Evolutionary conservation across 495 filamentous ascomycete species (phyloP).

Genomic region (Cercophora scortea): DNA sequence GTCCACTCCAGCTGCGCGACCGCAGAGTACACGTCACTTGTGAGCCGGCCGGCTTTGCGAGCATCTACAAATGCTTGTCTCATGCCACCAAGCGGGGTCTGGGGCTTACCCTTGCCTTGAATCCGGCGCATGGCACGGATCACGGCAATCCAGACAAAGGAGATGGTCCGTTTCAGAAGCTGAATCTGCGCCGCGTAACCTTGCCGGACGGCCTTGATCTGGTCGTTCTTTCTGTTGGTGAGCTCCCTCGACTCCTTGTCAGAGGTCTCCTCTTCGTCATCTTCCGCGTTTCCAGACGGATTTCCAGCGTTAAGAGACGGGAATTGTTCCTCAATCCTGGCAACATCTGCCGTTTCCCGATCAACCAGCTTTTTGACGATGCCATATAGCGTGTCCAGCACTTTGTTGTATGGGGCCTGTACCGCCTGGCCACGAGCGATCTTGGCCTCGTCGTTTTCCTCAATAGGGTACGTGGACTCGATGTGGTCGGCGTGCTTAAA

Average conservation of each 20-base stretch:
- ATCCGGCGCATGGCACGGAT: constrained; percentile 91
- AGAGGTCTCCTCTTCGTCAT: constrained; percentile 57
- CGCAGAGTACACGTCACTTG: constrained; percentile 88
- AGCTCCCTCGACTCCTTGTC: constrained; percentile 45
- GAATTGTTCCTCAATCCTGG: constrained; percentile 57
- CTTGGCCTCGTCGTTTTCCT: constrained; percentile 62
- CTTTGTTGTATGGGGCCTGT: constrained; percentile 71
- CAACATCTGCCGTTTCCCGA: constrained; percentile 61
- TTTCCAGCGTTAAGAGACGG: constrained; percentile 21
- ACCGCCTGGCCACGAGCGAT: constrained; percentile 65
- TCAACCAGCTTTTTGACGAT: constrained; percentile 65
- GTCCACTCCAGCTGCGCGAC: constrained; percentile 88
- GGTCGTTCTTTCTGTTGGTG: constrained; percentile 42
- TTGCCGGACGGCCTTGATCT: constrained; percentile 64
- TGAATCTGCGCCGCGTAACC: constrained; percentile 63
- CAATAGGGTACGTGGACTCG: constrained; percentile 60
- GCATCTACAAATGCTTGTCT: constrained; percentile 84
- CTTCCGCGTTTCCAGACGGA: constrained; percentile 26
- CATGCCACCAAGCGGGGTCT: constrained; percentile 63
- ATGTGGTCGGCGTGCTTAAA: constrained; percentile 84
- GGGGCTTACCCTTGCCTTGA: constrained; percentile 71
- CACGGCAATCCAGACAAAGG: constrained; percentile 87
- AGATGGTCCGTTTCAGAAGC: constrained; percentile 67
- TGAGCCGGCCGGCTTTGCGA: constrained; percentile 73
- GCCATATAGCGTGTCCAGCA: constrained; percentile 77